Evolutionary conservation across 2,329 filamentous ascomycete species (phyloP), one percentile per base, ranked within the genome.

Genomic region (Curvularia spicifera): DNA sequence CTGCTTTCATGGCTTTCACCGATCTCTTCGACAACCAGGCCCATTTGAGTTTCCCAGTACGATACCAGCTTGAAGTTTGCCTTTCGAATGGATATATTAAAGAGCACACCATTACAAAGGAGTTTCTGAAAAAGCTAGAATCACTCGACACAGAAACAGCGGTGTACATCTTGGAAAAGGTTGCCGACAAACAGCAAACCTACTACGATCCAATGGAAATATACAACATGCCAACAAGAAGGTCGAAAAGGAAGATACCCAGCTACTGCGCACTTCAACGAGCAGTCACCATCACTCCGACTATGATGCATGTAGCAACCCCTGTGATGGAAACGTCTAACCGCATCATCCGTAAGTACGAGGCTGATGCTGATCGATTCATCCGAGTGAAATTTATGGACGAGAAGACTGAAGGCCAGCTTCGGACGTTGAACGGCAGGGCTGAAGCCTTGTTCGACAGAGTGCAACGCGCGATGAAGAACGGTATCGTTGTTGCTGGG

Each of bases 1-100:
- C 29, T 5, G 42, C 26, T 4, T 9, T 60, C 6, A 28, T 6
- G 20, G 40, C 50, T 5, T 67, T 73, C 31, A 61, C 71, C 8
- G 68, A 76, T 22, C 73, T 80, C 2, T 61, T 79, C 22, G 56
- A 59, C n/a, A 49, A 56, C 18, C 66, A 67, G 12, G 47, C 72
- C 9, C 64, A 71, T 37, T 56, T 64, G 64, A 77, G 53, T 0
- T 97, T 93, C 60, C 79, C 87, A 0, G 85, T 97, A 1, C 85
- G 91, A 15, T 99, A 98, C 71, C 93, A 97, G 73, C 84, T 99
- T 0, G 94, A 99, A 74, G 93, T 92, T 0, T 98, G 94, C 72
- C 83, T 98, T n/a, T 96, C 93, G 0, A 86, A 89, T 28, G 87
- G 88, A 0, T 82, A 87, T 24, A 78, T 99, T 12, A 89, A 89